A percentile compares a stretch with the other conserved stretches of the same genome.
These are phyloP conservation scores for Dioscorea zingiberensis DNA, from an alignment of 106 monocot genomes.

Conservation along the genomic window DNA sequence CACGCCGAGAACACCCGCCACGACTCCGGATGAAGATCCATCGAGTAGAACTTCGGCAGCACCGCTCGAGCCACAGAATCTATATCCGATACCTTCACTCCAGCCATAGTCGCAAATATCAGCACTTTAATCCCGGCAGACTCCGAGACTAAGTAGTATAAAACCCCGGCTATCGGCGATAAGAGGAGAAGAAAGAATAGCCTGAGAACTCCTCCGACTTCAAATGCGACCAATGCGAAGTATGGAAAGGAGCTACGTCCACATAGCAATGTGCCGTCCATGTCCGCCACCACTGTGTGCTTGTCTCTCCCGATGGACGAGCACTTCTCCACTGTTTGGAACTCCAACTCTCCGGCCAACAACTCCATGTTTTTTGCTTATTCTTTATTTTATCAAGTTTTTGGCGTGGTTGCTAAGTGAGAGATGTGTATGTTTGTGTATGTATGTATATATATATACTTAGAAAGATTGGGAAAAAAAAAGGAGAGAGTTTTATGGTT, in stretches of 20 bases:
- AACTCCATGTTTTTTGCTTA: too few species aligned
- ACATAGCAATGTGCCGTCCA: conserved; percentile 43
- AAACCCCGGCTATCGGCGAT: conserved; percentile 23
- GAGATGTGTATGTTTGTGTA: too few species aligned
- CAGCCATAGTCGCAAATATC: conserved; percentile 40
- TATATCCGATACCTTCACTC: conserved; percentile 25
- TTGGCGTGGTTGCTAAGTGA: too few species aligned
- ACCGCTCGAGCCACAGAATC: conserved; percentile 60
- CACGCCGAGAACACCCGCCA: conserved; percentile 70
- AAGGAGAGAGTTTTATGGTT: too few species aligned
- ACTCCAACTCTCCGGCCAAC: background rate
- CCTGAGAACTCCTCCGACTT: conserved; percentile 33
- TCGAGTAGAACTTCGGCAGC: conserved; percentile 64
- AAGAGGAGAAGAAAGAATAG: conserved; percentile 42
- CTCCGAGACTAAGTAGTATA: conserved; percentile 36
- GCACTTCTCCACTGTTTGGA: conserved; percentile 23
- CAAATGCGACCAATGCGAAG: conserved; percentile 50
- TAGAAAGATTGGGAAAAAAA: too few species aligned
- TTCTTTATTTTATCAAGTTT: too few species aligned
- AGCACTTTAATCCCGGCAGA: conserved; percentile 35
- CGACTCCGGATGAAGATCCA: conserved; percentile 47
- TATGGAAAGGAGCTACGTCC: conserved; percentile 48
- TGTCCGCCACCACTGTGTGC: conserved; percentile 34
- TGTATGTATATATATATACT: too few species aligned
- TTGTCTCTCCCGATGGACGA: conserved; percentile 13